Base-by-base conservation (phyloP, 164 flowering plant species). In the Magnolia changhungtana region DNA sequence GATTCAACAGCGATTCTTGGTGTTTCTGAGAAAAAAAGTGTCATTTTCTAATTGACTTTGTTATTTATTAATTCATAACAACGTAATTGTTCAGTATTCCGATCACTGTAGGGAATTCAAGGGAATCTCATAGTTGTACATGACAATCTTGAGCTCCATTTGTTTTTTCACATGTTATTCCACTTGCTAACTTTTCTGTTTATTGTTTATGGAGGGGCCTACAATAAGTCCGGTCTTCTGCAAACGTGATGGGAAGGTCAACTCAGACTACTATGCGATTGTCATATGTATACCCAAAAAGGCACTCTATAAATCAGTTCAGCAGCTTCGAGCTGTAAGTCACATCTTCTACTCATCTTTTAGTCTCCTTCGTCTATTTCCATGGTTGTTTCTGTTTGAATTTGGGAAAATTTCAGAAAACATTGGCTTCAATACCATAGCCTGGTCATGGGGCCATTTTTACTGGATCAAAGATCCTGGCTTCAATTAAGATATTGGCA, bases 221-320 rank as follows among this genome's bases (percentile, higher is more conserved):
- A 95, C 99, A 63, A 71, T 95, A 74, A 91, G 99, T 83, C 94
- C 96, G 67, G 99, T 95, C 50, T 93, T 82, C 77, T 83, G 91
- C 83, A 89, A 89, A 77, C 86, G 87, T 52, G 87, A 90, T 82
- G 98, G 98, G 70, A 83, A 66, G 68, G 89, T 89, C 14, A 9
- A 74, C 23, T 70, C 85, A 21, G 97, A 93, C 78, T 92, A 87
- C 81, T 93, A 86, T 82, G 99, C 98, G 74, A 86, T 92, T 50
- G 92, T 89, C 72, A 92, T 95, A 19, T 95, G 99, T 80, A 92
- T 93, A 24, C 97, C 96, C 50, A 93, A 95, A 77, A 93, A 91
- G 79, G 90, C 83, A 18, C 90, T 95, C 20, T 95, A 95, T 88
- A 83, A 89, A 79, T 92, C 98, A 74, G 94, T 95, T 73, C 90